Percentiles rank a stretch among this genome's conserved stretches.
phyloP scores from a whole-genome alignment of 495 filamentous ascomycete genomes.

The Hypomontagnella monticulosa region DNA sequence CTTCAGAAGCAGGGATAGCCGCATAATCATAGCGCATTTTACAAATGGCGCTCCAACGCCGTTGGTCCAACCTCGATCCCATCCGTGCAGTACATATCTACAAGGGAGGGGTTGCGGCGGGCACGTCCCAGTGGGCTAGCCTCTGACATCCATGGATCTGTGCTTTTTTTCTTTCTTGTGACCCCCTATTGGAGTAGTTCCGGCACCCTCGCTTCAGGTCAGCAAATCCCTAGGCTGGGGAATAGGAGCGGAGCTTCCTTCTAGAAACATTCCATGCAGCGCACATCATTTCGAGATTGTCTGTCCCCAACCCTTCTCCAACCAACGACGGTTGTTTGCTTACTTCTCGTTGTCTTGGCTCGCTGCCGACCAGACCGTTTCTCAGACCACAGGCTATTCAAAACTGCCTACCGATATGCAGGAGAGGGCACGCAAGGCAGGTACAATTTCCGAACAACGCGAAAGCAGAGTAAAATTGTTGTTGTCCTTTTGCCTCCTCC shows the following conservation, averaged over 20 bases:
- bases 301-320: constrained; percentile 31
- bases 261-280: constrained; percentile 46
- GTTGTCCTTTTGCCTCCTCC: neutral
- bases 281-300: constrained; percentile 31
- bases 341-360: constrained; percentile 24
- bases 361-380: constrained; percentile 4
- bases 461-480: constrained; percentile 18
- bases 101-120: constrained; percentile 5
- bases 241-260: constrained; percentile 33
- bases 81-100: constrained; percentile 15
- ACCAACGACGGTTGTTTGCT: constrained; percentile 33
- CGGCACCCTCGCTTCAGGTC: constrained; percentile 13
- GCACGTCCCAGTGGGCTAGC: neutral
- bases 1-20: constrained; percentile 11
- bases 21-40: neutral
- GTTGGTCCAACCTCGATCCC: constrained; percentile 27
- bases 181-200: constrained; percentile 13
- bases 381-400: constrained; percentile 31
- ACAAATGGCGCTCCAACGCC: constrained; percentile 6
- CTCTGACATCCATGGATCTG: constrained; percentile 26
- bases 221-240: constrained; percentile 21
- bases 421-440: constrained; percentile 22
- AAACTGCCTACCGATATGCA: constrained; percentile 35
- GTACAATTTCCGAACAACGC: constrained; percentile 36
- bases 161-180: constrained; percentile 8